Percentiles rank a stretch among this genome's conserved stretches.
Evolutionary conservation across 2,329 filamentous ascomycete genomes (phyloP).

Genomic region (Penicillium sp.): DNA sequence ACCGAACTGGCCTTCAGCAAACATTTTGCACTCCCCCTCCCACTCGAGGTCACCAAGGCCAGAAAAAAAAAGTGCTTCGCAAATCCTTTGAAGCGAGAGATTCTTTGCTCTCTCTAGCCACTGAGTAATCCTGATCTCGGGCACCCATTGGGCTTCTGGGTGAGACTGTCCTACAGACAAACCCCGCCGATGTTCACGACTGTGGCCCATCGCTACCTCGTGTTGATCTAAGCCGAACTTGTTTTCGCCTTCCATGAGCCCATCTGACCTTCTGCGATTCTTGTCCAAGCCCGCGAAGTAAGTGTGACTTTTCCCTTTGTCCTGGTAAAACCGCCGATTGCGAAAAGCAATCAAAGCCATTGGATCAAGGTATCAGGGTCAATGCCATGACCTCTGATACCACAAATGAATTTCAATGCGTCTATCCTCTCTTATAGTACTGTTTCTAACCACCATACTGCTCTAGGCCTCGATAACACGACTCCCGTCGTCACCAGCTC

Average conservation of each 20-base stretch:
- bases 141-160: slow-evolving; percentile 16
- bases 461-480: slow-evolving; percentile 63
- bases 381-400: neutral
- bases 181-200: slow-evolving; percentile 32
- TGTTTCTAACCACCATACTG: slow-evolving; percentile 16
- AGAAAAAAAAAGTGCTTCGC: slow-evolving; percentile 1
- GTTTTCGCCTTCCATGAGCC: slow-evolving; percentile 72
- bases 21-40: slow-evolving; percentile 19
- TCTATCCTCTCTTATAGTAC: neutral
- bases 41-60: slow-evolving; percentile 13
- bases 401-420: neutral
- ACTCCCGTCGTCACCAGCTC: slow-evolving; percentile 22
- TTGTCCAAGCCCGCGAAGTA: slow-evolving; percentile 94
- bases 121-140: slow-evolving; percentile 14
- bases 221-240: slow-evolving; percentile 33
- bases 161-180: slow-evolving; percentile 14
- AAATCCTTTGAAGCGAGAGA: slow-evolving; percentile 2
- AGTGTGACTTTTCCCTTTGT: slow-evolving; percentile 36
- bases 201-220: slow-evolving; percentile 33
- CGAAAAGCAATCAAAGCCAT: neutral
- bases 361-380: neutral
- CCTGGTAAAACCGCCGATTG: neutral
- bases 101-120: slow-evolving; percentile 6
- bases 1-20: slow-evolving; percentile 17
- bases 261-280: slow-evolving; percentile 85